Conservation (phyloP, 2,329 filamentous ascomycete species). For the Cladophialophora immunda region DNA sequence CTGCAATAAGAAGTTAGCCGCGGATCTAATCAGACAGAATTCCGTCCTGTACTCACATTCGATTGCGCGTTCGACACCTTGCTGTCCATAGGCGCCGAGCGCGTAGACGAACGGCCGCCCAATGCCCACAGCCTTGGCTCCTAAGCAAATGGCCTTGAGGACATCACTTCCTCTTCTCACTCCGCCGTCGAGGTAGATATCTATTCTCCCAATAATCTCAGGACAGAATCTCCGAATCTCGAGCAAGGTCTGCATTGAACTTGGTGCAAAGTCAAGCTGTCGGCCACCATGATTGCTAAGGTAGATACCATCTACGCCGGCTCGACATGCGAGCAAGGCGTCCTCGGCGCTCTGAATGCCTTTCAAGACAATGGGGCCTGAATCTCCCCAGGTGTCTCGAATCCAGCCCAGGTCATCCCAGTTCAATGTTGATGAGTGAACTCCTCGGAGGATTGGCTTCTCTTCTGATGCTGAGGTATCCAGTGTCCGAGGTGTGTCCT, state of each 20-base stretch:
- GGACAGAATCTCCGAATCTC: slow-evolving; percentile 56
- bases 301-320: slow-evolving; percentile 63
- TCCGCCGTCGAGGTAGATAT: slow-evolving; percentile 64
- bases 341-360: slow-evolving; percentile 67
- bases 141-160: slow-evolving; percentile 62
- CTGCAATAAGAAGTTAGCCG: neutral
- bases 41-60: slow-evolving; percentile 22
- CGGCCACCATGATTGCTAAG: slow-evolving; percentile 68
- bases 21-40: neutral
- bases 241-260: slow-evolving; percentile 35
- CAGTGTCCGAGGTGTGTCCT: slow-evolving; percentile 46
- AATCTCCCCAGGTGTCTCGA: slow-evolving; percentile 51
- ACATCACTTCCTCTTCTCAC: slow-evolving; percentile 64
- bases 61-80: slow-evolving; percentile 62
- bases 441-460: slow-evolving; percentile 61
- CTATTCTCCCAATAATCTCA: slow-evolving; percentile 59
- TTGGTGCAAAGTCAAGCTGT: slow-evolving; percentile 60
- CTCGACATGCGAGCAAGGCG: slow-evolving; percentile 56
- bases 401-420: slow-evolving; percentile 65
- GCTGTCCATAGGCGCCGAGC: slow-evolving; percentile 58
- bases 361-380: slow-evolving; percentile 63
- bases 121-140: slow-evolving; percentile 63
- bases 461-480: slow-evolving; percentile 55
- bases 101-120: slow-evolving; percentile 63
- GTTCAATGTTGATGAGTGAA: slow-evolving; percentile 62